Percentiles rank a stretch among this genome's conserved stretches.
These are phyloP conservation scores for Sporothrix dimorphospora DNA, from an alignment of 2,329 filamentous ascomycete genomes.

Conservation along the genomic window DNA sequence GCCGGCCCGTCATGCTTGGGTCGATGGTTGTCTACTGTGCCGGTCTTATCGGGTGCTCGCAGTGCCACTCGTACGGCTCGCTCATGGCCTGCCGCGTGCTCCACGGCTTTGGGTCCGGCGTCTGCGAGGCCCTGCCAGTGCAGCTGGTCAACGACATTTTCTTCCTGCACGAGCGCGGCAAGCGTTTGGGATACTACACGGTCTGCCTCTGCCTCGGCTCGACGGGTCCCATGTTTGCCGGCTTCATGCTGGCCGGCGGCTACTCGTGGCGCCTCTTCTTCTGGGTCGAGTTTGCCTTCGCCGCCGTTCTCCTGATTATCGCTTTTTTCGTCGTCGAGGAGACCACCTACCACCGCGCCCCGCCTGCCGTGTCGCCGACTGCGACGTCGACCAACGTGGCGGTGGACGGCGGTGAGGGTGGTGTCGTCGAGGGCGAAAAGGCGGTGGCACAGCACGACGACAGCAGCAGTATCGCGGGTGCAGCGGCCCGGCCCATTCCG, in stretches of 20 bases:
- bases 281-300: conserved; percentile 62
- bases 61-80: conserved; percentile 42
- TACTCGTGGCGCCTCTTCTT: conserved; percentile 65
- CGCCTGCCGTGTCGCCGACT: conserved; percentile 3
- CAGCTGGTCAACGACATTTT: conserved; percentile 53
- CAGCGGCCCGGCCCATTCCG: conserved; percentile 35
- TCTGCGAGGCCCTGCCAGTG: conserved; percentile 51
- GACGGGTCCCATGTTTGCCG: conserved; percentile 60
- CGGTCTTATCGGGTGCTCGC: conserved; percentile 46
- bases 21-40: conserved; percentile 45
- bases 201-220: conserved; percentile 60
- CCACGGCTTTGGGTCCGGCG: conserved; percentile 47
- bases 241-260: conserved; percentile 62
- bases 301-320: conserved; percentile 37
- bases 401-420: not conserved
- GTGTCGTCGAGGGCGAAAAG: conserved; percentile 8
- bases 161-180: conserved; percentile 52
- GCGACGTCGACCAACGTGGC: not conserved
- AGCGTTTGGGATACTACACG: conserved; percentile 63
- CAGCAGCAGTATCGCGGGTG: not conserved
- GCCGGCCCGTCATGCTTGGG: conserved; percentile 48
- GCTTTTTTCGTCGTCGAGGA: conserved; percentile 44
- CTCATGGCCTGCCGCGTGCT: conserved; percentile 48
- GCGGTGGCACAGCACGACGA: not conserved
- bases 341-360: conserved; percentile 38